Evolutionary conservation across 2,329 filamentous ascomycete genomes (phyloP).

Genomic region (Stemphylium vesicarium): DNA sequence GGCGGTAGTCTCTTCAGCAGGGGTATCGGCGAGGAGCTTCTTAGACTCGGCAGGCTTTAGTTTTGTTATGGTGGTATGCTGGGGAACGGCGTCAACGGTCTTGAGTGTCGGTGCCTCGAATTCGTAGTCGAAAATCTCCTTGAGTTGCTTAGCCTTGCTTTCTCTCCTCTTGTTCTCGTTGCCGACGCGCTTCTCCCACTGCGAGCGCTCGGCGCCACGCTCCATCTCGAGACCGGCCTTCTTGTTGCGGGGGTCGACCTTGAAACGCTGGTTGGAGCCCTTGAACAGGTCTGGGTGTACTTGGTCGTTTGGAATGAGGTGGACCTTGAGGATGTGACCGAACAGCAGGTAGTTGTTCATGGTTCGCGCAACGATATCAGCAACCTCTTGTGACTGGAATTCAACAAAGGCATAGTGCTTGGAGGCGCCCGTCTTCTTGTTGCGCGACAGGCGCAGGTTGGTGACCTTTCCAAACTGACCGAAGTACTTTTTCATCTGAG

Average conservation of each 20-base stretch:
- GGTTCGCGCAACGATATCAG: conserved; percentile 88
- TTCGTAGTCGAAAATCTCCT: conserved; percentile 82
- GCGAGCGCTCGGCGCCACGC: conserved; percentile 72
- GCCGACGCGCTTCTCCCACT: conserved; percentile 78
- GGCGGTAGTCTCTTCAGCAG: conserved; percentile 25
- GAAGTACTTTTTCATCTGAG: conserved; percentile 93
- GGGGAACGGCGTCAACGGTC: conserved; percentile 56
- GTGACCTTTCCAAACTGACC: conserved; percentile 87
- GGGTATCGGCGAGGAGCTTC: conserved; percentile 32
- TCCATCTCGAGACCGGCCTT: conserved; percentile 79
- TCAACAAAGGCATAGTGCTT: conserved; percentile 97
- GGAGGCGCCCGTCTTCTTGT: conserved; percentile 86
- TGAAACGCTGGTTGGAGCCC: conserved; percentile 88
- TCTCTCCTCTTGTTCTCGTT: conserved; percentile 74
- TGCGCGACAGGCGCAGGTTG: conserved; percentile 82
- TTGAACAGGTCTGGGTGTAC: conserved; percentile 85
- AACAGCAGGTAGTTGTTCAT: conserved; percentile 99
- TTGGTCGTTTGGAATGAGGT: conserved; percentile 75
- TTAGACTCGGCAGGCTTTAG: conserved; percentile 35
- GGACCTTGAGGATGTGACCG: conserved; percentile 90
- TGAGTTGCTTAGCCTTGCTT: conserved; percentile 74
- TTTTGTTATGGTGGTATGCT: conserved; percentile 26
- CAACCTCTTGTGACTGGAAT: conserved; percentile 78
- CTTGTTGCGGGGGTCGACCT: conserved; percentile 84
- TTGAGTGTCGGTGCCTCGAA: conserved; percentile 78